phyloP scores from a whole-genome alignment of 352 stramenopile genomes.

The Globisporangium uncinulatum region DNA sequence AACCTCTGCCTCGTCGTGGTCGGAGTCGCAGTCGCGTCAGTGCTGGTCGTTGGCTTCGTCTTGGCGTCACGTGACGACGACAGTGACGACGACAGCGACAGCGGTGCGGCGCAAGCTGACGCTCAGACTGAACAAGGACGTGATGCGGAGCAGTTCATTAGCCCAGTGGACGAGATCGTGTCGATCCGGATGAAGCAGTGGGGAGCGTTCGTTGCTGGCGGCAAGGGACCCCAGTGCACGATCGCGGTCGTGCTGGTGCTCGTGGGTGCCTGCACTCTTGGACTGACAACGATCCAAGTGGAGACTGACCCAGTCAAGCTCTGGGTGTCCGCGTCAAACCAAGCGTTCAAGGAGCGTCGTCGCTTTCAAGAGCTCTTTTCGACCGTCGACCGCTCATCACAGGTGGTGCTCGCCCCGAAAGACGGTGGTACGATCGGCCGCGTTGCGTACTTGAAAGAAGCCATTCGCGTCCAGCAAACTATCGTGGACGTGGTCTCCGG shows the following conservation, averaged over 20 bases:
- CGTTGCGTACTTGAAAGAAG: conserved; percentile 34
- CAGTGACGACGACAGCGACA: conserved; percentile 1
- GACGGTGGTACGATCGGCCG: conserved; percentile 37
- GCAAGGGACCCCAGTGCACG: conserved; percentile 18
- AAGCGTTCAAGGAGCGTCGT: conserved; percentile 32
- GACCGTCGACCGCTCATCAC: conserved; percentile 45
- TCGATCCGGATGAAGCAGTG: conserved; percentile 28
- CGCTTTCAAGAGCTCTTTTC: conserved; percentile 48
- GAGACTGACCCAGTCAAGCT: conserved; percentile 51
- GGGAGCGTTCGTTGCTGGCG: conserved; percentile 27
- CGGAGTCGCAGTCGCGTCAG: conserved; percentile 29
- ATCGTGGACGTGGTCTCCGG: conserved; percentile 17
- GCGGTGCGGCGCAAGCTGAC: not conserved
- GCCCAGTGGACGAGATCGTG: conserved; percentile 23
- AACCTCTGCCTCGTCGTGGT: conserved; percentile 56
- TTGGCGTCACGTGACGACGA: conserved; percentile 28
- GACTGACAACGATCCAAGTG: conserved; percentile 29
- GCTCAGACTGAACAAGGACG: not conserved
- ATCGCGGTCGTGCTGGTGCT: conserved; percentile 19
- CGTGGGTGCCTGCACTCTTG: conserved; percentile 13
- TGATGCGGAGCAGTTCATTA: conserved; percentile 16
- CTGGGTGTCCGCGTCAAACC: conserved; percentile 40
- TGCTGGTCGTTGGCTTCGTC: conserved; percentile 38
- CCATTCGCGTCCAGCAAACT: conserved; percentile 37
- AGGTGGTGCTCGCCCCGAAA: conserved; percentile 49